Base-by-base conservation (phyloP, 1,139 yeast genomes). In the Wickerhamomyces sp. region DNA sequence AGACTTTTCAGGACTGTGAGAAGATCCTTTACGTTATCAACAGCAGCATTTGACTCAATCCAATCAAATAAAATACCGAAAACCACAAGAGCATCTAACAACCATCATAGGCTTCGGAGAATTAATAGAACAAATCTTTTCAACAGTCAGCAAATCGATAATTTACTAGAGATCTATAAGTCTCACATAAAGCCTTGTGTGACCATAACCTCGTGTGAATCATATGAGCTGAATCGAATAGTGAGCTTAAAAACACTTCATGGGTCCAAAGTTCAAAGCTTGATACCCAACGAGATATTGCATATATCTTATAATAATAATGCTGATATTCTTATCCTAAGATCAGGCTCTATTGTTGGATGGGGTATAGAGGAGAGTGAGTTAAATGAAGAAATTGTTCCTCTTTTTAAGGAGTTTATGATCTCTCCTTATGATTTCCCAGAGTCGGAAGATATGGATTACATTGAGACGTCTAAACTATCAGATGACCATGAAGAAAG, bases 371-470 rank as follows among this genome's bases (percentile, higher is more conserved):
- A 67, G 12, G 95, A 86, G 51, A 49, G 62, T 0, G 58, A 61
- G 10, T 55, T 65, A 1, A 50, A 63, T 6, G 68, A 72, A 16
- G 61, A 69, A 10, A 52, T 79, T 2, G 47, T 71, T n/a, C 76
- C 78, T 2, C 51, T 74, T 37, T 61, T 84, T 17, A 56, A 58
- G 26, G 47, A 48, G 0, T 75, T 81, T 5, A 80, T 80, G 44
- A 52, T 68, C 1, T 64, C 76, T 5, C 65, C 74, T 5, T 80
- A 80, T 51, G 65, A 65, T 5, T 59, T 55, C 3, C 65, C 69
- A 13, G 96, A 89, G 52, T 77, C 88, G 31, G 97, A 89, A 55
- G 97, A 89, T 53, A 76, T 89, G 77, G 96, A 89, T 58, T 89
- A 68, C 62, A 65, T 86, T n/a, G 92, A 84, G 42, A 57, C 75